phyloP scores from a whole-genome alignment of 2,329 filamentous ascomycete genomes.

The Paracamarosporium sp. region DNA sequence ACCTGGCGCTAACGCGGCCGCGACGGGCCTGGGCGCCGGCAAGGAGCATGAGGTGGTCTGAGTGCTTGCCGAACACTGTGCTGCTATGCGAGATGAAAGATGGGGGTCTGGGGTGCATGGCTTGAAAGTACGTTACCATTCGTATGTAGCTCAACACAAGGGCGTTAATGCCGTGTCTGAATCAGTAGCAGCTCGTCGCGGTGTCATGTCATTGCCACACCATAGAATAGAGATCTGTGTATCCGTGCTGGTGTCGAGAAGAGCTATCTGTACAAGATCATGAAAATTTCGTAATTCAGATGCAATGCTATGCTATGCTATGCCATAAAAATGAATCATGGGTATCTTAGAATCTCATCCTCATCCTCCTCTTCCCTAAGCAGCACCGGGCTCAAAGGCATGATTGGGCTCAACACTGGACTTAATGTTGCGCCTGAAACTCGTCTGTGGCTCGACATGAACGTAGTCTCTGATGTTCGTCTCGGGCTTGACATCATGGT shows the following conservation, averaged over 20 bases:
- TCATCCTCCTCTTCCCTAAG: constrained; percentile 32
- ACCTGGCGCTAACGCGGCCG: constrained; percentile 1
- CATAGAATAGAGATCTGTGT: too few relatives aligned
- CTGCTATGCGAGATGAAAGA: constrained; percentile 12
- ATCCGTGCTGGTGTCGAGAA: background rate
- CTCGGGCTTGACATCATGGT: constrained; percentile 29
- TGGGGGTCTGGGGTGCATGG: constrained; percentile 3
- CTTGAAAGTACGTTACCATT: background rate
- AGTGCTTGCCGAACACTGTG: constrained; percentile 13
- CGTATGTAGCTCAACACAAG: background rate
- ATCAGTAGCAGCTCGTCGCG: too few relatives aligned
- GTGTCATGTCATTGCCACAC: background rate
- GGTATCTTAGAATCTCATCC: constrained; percentile 34
- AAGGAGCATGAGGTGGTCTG: constrained; percentile 20
- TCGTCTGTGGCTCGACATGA: constrained; percentile 33
- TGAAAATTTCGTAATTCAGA: constrained; percentile 10
- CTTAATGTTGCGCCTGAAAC: constrained; percentile 33
- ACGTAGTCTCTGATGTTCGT: constrained; percentile 29
- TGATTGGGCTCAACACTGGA: constrained; percentile 37
- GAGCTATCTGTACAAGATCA: background rate
- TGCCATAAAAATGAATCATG: constrained; percentile 17
- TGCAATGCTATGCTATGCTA: constrained; percentile 20
- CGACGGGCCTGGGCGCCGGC: constrained; percentile 28
- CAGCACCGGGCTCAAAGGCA: constrained; percentile 34
- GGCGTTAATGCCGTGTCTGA: background rate